Conservation (phyloP, 495 filamentous ascomycete genomes). For the Aspergillus haitiensis region DNA sequence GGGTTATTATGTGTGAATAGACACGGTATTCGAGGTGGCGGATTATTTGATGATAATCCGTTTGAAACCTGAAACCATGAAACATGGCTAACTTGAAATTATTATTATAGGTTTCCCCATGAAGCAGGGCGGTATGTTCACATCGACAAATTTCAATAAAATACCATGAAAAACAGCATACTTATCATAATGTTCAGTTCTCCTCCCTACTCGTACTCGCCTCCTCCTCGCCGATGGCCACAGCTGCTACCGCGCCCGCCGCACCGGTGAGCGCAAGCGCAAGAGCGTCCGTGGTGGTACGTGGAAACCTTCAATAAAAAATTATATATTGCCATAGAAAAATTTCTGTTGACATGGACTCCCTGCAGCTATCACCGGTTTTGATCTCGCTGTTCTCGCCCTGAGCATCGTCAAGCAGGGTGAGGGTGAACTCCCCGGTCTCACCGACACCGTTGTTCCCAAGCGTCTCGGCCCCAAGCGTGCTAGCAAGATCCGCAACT, state of each 20-base stretch:
- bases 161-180: conserved; percentile 21
- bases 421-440: conserved; percentile 85
- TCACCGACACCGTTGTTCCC: conserved; percentile 95
- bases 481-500: conserved; percentile 97
- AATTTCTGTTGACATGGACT: conserved; percentile 25
- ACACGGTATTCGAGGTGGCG: too few species aligned
- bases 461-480: conserved; percentile 99
- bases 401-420: conserved; percentile 96
- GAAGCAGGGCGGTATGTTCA: conserved; percentile 87
- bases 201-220: conserved; percentile 96
- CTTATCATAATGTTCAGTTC: conserved; percentile 41
- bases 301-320: conserved; percentile 14
- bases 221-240: conserved; percentile 86
- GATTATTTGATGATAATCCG: too few species aligned
- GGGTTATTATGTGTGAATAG: background rate
- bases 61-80: background rate
- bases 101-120: conserved; percentile 77
- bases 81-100: conserved; percentile 28
- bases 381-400: conserved; percentile 90
- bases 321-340: background rate
- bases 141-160: conserved; percentile 17
- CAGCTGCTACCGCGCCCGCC: conserved; percentile 95
- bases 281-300: conserved; percentile 92
- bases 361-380: conserved; percentile 72
- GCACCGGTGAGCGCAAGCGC: conserved; percentile 96